phyloP scores from a whole-genome alignment of 2,329 filamentous ascomycete species.

The Cucurbitaria berberidis region DNA sequence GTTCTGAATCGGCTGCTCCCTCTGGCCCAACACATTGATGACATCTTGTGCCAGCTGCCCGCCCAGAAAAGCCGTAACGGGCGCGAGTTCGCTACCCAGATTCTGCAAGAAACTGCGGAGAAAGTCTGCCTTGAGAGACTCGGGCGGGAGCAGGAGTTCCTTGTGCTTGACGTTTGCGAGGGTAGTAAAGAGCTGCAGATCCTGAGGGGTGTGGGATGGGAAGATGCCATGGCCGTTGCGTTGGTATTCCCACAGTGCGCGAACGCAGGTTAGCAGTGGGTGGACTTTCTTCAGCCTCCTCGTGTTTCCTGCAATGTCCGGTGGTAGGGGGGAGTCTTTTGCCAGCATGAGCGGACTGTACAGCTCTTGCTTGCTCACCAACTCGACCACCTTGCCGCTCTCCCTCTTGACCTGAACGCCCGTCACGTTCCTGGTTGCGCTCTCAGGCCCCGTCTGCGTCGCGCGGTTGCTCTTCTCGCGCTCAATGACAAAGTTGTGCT shows the following conservation, averaged over 20 bases:
- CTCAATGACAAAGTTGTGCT: conserved; percentile 88
- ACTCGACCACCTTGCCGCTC: conserved; percentile 72
- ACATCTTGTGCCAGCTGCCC: conserved; percentile 94
- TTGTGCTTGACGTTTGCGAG: conserved; percentile 80
- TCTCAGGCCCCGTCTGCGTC: conserved; percentile 67
- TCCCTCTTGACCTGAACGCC: conserved; percentile 70
- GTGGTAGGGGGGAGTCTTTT: conserved; percentile 73
- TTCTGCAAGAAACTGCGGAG: conserved; percentile 87
- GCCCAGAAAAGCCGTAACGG: conserved; percentile 86
- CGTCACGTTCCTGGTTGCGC: conserved; percentile 76
- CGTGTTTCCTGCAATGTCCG: conserved; percentile 71
- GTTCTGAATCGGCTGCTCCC: conserved; percentile 96
- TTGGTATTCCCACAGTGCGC: conserved; percentile 89
- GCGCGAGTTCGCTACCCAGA: conserved; percentile 80
- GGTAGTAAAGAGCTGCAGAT: conserved; percentile 75
- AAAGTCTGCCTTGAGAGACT: conserved; percentile 63
- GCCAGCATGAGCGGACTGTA: conserved; percentile 90
- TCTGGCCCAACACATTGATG: conserved; percentile 90
- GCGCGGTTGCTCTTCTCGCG: conserved; percentile 79
- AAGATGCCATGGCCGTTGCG: conserved; percentile 51
- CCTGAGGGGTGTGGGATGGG: conserved; percentile 58
- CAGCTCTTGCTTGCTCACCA: conserved; percentile 88
- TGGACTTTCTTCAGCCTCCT: conserved; percentile 77
- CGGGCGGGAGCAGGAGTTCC: conserved; percentile 59
- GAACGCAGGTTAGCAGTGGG: conserved; percentile 81